Conservation (phyloP, 129 eudicot genomes). For the Centella asiatica region DNA sequence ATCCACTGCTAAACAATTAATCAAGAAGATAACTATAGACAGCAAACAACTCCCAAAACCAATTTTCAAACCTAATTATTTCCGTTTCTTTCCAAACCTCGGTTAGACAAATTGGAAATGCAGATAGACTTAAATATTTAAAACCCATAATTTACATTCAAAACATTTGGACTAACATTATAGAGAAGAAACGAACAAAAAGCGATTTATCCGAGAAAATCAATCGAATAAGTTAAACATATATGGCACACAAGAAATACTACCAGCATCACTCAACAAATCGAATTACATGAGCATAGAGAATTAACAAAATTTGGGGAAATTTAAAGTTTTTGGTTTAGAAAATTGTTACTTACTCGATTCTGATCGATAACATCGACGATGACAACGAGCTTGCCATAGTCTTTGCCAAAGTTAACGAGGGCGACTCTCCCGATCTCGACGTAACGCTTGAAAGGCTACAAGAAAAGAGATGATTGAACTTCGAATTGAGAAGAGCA, state of each 20-base stretch:
- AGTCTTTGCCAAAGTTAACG: constrained; percentile 72
- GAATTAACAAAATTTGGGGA: not conserved
- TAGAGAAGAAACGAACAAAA: too few relatives aligned
- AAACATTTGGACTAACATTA: too few relatives aligned
- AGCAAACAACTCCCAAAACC: too few relatives aligned
- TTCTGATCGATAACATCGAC: constrained; percentile 84
- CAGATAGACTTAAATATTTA: too few relatives aligned
- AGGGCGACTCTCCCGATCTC: constrained; percentile 88
- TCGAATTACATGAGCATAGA: not conserved
- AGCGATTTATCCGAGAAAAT: too few relatives aligned
- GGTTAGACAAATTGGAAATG: too few relatives aligned
- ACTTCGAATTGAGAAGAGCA: not conserved
- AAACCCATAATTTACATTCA: not conserved
- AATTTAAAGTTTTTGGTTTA: not conserved
- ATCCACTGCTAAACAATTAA: too few relatives aligned
- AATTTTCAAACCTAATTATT: too few relatives aligned
- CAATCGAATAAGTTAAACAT: too few relatives aligned
- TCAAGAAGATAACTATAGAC: too few relatives aligned
- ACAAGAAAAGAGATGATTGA: not conserved
- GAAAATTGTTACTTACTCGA: constrained; percentile 34
- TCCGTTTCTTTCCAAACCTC: too few relatives aligned
- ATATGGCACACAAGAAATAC: too few relatives aligned
- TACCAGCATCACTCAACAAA: not conserved
- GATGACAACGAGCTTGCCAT: constrained; percentile 81
- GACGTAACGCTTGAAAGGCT: constrained; percentile 94